Evolutionary conservation across 495 filamentous ascomycete species (phyloP), one percentile per base, ranked within the genome.

Genomic region (Hyaloscypha hepaticicola): DNA sequence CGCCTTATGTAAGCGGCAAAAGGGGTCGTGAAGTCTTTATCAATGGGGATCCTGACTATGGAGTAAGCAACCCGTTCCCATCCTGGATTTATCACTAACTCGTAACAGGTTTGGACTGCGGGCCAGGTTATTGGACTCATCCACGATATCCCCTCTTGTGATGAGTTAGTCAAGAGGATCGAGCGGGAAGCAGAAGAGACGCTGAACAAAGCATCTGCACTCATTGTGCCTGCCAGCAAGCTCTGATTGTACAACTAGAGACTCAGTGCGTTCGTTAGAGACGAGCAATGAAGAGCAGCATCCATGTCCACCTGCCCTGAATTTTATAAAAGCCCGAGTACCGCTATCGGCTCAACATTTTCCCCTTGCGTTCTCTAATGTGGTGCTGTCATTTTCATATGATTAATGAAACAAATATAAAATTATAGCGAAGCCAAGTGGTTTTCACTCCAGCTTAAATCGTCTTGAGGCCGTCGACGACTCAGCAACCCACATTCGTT

Each of bases 1-100:
- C 90, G 29, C 90, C 90, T 53, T 92, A 83, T 69, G 91, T 99
- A 25, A 97, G 92, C 73, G 95, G 95, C 52, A 90, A 97, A 85
- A 83, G 94, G 56, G 95, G 95, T 21, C 80, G 90, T 27, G 81
- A 97, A 80, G 95, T 99, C 25, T 99, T 97, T 76, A 67, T 93
- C 52, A 96, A 92, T 68, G 95, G 95, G 34, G 95, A 99, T 72
- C 82, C 89, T 64, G 90, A 99, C 67, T 92, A 85, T 75, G 94
- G 94, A 41, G 94, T 95, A 82, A 80, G 88, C 85, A 2, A 33
- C 19, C n/a, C 21, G 11, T 49, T 45, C 22, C 9, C 8, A 14
- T 33, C 19, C 22, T 29, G 28, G 31, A 51, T 5, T 14, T 27
- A 21, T 27, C 41, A 33, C 48, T 27, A 72, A 34, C 69, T 66